These are phyloP conservation scores for Geotrichum siamense DNA, from an alignment of 1,139 yeast genomes.

Conservation along the genomic window DNA sequence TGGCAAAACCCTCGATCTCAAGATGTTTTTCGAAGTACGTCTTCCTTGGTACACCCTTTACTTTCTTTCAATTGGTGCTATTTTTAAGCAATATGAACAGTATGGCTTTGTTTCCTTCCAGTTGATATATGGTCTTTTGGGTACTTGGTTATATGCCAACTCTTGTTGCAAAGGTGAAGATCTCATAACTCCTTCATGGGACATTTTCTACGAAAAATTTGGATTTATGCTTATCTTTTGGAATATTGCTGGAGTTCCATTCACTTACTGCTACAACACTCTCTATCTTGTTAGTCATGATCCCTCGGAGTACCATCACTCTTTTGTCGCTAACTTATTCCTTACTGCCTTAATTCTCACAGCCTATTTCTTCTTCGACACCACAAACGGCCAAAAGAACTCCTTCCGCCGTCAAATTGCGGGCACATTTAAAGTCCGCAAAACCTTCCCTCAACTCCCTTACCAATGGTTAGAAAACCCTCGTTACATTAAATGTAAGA, in stretches of 20 bases:
- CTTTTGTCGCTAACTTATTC: slow-evolving; percentile 49
- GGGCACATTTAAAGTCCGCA: slow-evolving; percentile 69
- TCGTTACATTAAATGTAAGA: slow-evolving; percentile 69
- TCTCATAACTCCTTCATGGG: slow-evolving; percentile 96
- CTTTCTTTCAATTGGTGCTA: slow-evolving; percentile 68
- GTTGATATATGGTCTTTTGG: slow-evolving; percentile 63
- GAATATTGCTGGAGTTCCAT: slow-evolving; percentile 99
- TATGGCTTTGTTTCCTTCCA: slow-evolving; percentile 79
- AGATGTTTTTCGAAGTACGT: slow-evolving; percentile 96
- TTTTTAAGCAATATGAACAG: slow-evolving; percentile 67
- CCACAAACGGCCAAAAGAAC: slow-evolving; percentile 92
- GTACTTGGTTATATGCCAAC: slow-evolving; percentile 92
- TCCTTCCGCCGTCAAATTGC: slow-evolving; percentile 81
- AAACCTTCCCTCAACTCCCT: slow-evolving; percentile 90
- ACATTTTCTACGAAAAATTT: slow-evolving; percentile 97
- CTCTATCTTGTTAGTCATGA: slow-evolving; percentile 73
- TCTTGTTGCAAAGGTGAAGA: slow-evolving; percentile 98
- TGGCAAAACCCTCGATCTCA: slow-evolving; percentile 74
- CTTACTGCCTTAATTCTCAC: slow-evolving; percentile 51
- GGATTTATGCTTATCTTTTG: slow-evolving; percentile 97
- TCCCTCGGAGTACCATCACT: slow-evolving; percentile 74
- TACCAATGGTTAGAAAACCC: slow-evolving; percentile 77
- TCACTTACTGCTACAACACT: slow-evolving; percentile 92
- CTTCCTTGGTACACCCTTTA: slow-evolving; percentile 92
- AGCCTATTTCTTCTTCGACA: slow-evolving; percentile 90